Base-by-base conservation (phyloP, 2,329 filamentous ascomycete species). In the Penicillium aurantiogriseum region DNA sequence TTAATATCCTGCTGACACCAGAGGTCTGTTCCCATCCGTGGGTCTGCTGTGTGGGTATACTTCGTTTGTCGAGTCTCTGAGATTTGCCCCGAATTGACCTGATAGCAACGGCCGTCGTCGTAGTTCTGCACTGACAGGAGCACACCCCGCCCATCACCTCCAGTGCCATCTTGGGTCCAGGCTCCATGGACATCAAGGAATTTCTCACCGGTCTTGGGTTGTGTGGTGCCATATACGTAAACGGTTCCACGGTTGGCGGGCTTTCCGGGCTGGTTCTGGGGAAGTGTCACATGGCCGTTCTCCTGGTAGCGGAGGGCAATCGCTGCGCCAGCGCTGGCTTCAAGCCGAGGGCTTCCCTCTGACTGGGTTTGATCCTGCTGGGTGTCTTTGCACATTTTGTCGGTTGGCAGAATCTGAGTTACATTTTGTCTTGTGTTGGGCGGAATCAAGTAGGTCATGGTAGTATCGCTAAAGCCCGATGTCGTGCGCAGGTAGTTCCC, bases 21-120 rank as follows among this genome's bases (percentile, higher is more conserved):
- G 50, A 92, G 79, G 66, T 88, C 84, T 45, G 76, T 75, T 27
- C 83, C 84, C 73, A 81, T 81, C 31, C 81, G 71, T 49, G 80
- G 74, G 57, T 85, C 81, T 3, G 79, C 71, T 5, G 68, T 63
- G 62, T 82, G 79, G 1, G 83, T 79, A 63, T 84, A 84, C 56
- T 85, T 68, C 23, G 77, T 63, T 64, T 85, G 81, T 56, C 92
- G 89, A 56, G 81, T 66, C 15, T 71, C 67, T 5, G 86, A 87
- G 60, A 91, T 85, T 50, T 69, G 52, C 3, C 79, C 78, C n/a
- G 65, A 65, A 72, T 91, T 92, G 68, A 85, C 75, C 77, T 97
- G 89, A 73, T 92, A 92, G 79, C 94, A 99, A 68, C 91, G 88
- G 27, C 89, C 89, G 67, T 99, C 94, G 68, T 97, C 94, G 72